These are phyloP conservation scores for Penicillium decumbens DNA, from an alignment of 2,329 filamentous ascomycete genomes.

Conservation along the genomic window DNA sequence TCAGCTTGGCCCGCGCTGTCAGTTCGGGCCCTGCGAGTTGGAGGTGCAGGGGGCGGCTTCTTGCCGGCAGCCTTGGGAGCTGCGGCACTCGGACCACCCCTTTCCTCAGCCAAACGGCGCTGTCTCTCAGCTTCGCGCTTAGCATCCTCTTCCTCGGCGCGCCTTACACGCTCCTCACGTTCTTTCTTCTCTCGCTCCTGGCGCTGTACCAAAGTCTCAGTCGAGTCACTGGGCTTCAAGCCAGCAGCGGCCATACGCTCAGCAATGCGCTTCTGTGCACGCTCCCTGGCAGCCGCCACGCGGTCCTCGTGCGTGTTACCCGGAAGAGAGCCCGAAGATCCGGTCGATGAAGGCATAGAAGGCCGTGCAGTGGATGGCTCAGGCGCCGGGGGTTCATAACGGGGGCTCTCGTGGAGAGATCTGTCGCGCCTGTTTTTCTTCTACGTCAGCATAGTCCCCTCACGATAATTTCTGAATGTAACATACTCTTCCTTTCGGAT, in stretches of 20 bases:
- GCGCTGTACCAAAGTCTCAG: conserved; percentile 76
- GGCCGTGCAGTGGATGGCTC: conserved; percentile 32
- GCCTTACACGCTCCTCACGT: conserved; percentile 75
- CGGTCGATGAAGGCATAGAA: conserved; percentile 45
- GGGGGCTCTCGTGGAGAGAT: conserved; percentile 48
- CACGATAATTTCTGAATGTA: neutral
- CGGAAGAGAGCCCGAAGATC: conserved; percentile 67
- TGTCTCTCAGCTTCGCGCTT: conserved; percentile 84
- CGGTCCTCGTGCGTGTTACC: conserved; percentile 91
- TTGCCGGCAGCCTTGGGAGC: conserved; percentile 54
- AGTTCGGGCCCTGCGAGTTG: conserved; percentile 64
- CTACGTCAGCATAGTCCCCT: conserved; percentile 10
- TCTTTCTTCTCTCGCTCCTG: conserved; percentile 84
- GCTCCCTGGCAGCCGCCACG: conserved; percentile 93
- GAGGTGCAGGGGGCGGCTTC: conserved; percentile 66
- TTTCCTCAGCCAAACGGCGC: conserved; percentile 71
- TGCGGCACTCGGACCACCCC: conserved; percentile 58
- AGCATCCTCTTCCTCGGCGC: conserved; percentile 91
- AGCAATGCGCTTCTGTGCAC: conserved; percentile 94
- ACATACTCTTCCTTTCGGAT: conserved; percentile 59
- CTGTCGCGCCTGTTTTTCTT: conserved; percentile 47
- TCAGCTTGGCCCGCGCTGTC: conserved; percentile 56
- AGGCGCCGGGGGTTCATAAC: conserved; percentile 50
- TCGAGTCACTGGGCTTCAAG: conserved; percentile 73
- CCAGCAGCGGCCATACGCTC: conserved; percentile 90